A percentile compares a stretch with the other conserved stretches of the same genome.
Conservation (phyloP, 371 early-diverging fungal species). For the Fennellomyces sp. region DNA sequence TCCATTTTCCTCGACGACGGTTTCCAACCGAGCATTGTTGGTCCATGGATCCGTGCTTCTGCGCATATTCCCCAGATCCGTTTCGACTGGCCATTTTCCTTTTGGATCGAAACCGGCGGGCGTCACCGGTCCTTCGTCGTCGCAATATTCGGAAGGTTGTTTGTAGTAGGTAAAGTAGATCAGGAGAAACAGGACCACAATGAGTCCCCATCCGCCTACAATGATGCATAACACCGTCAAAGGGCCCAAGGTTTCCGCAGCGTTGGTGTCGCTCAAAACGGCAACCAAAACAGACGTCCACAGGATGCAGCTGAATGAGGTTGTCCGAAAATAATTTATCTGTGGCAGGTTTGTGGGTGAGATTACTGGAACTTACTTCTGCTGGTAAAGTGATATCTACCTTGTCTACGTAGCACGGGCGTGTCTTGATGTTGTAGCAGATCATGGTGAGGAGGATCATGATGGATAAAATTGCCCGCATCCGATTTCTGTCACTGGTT, state of each 20-base stretch:
- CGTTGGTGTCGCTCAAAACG: constrained; percentile 49
- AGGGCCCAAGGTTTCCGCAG: constrained; percentile 47
- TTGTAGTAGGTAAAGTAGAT: constrained; percentile 48
- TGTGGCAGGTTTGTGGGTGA: no score
- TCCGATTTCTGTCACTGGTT: constrained; percentile 50
- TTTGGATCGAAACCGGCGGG: not conserved
- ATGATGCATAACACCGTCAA: constrained; percentile 56
- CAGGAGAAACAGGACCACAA: constrained; percentile 47
- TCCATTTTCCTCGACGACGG: not conserved
- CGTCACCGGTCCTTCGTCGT: not conserved
- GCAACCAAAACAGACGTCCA: constrained; percentile 61
- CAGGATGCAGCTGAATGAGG: constrained; percentile 60
- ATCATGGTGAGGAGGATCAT: constrained; percentile 61
- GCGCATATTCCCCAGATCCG: not conserved
- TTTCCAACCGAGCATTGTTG: not conserved
- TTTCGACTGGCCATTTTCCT: not conserved
- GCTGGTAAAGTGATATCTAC: constrained; percentile 14
- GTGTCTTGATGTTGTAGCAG: constrained; percentile 62
- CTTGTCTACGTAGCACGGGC: constrained; percentile 64
- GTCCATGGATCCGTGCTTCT: not conserved
- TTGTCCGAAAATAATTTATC: constrained; percentile 63
- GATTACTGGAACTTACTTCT: not conserved
- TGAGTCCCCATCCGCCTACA: constrained; percentile 55
- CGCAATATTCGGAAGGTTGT: constrained; percentile 9
- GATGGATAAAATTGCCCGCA: constrained; percentile 61